Evolutionary conservation across 768 basidiomycete genomes (phyloP).

Genomic region (Coprinopsis sp.): DNA sequence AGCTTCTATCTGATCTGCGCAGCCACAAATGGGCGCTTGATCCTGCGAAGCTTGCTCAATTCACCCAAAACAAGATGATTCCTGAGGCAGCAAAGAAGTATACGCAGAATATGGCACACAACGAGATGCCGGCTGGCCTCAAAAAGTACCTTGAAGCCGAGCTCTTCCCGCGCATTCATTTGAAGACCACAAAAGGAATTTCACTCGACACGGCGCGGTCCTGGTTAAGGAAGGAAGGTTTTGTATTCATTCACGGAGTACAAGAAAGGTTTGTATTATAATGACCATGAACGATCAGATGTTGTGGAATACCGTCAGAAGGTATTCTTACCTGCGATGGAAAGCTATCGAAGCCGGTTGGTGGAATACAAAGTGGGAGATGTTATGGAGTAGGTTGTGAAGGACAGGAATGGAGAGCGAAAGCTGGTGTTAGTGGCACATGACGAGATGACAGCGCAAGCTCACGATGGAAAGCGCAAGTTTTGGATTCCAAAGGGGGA

Average conservation of each 20-base stretch:
- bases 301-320: constrained; percentile 29
- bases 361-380: constrained; percentile 19
- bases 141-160: constrained; percentile 26
- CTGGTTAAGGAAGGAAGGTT: constrained; percentile 19
- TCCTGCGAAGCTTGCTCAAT: constrained; percentile 23
- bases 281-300: constrained; percentile 33
- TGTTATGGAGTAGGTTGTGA: constrained; percentile 11
- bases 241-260: constrained; percentile 18
- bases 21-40: constrained; percentile 31
- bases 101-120: constrained; percentile 17
- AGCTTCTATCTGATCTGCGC: constrained; percentile 22
- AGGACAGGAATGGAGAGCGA: constrained; percentile 18
- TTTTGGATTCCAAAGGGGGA: constrained; percentile 33
- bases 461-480: constrained; percentile 29
- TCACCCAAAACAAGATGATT: constrained; percentile 19
- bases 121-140: constrained; percentile 28
- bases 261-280: constrained; percentile 32
- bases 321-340: constrained; percentile 26
- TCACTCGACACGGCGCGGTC: constrained; percentile 26
- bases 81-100: constrained; percentile 22
- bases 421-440: constrained; percentile 26
- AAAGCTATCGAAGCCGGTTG: constrained; percentile 11
- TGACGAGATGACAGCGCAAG: constrained; percentile 39
- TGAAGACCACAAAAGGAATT: constrained; percentile 22
- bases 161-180: constrained; percentile 21